These are phyloP conservation scores for Venturia asperata DNA, from an alignment of 2,329 filamentous ascomycete species.

Conservation along the genomic window DNA sequence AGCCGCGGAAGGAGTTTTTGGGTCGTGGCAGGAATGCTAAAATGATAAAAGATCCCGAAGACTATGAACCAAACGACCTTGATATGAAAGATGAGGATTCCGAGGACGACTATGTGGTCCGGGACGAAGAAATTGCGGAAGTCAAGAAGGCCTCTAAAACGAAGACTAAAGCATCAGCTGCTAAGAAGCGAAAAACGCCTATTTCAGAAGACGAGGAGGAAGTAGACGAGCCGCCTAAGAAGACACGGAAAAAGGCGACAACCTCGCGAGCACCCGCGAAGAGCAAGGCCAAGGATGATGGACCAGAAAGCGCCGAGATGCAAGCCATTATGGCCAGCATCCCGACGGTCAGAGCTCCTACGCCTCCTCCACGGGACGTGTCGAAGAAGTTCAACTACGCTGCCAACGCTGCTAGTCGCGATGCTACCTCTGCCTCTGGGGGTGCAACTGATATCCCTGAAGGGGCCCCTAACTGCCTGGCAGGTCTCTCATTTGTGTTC, in stretches of 20 bases:
- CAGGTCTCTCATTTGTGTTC: constrained; percentile 88
- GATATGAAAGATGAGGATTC: constrained; percentile 46
- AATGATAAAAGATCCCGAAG: constrained; percentile 36
- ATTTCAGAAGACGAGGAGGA: constrained; percentile 48
- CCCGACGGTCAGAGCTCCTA: constrained; percentile 72
- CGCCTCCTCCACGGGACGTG: constrained; percentile 61
- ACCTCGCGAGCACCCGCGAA: constrained; percentile 35
- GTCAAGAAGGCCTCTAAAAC: constrained; percentile 10
- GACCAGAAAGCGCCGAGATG: constrained; percentile 54
- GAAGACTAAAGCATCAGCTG: neutral
- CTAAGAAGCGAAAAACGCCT: constrained; percentile 49
- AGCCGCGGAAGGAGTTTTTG: constrained; percentile 33
- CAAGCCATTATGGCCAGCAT: constrained; percentile 85
- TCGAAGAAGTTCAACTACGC: constrained; percentile 72
- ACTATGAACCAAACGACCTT: constrained; percentile 41
- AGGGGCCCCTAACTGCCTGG: constrained; percentile 82
- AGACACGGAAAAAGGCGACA: constrained; percentile 45
- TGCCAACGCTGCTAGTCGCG: constrained; percentile 54
- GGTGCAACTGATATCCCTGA: constrained; percentile 66
- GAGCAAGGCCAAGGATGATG: constrained; percentile 56
- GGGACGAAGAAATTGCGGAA: constrained; percentile 19
- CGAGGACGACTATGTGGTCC: constrained; percentile 17
- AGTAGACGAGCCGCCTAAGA: constrained; percentile 51
- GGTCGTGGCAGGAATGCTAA: constrained; percentile 37
- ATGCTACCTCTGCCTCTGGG: constrained; percentile 56